Percentiles rank a stretch among this genome's conserved stretches.
These are phyloP conservation scores for Ceratocystis ficicola DNA, from an alignment of 2,329 filamentous ascomycete genomes.

Conservation along the genomic window DNA sequence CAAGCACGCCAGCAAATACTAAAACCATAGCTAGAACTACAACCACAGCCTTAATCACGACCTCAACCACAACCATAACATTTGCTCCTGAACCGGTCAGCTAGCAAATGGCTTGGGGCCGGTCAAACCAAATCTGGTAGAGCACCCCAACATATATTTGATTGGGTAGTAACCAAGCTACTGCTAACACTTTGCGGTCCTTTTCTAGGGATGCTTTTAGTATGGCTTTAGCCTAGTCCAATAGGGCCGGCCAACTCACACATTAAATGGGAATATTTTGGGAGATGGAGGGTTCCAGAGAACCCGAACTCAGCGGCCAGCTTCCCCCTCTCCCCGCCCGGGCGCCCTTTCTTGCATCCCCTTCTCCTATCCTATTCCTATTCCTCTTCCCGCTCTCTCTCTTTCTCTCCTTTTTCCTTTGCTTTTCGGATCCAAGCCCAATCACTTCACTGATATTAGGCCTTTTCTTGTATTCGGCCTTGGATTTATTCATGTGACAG, in stretches of 20 bases:
- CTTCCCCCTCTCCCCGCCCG: neutral
- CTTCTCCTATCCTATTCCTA: too few species aligned
- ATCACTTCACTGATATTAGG: neutral
- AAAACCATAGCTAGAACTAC: too few species aligned
- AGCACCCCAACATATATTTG: neutral
- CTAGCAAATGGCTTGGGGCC: neutral
- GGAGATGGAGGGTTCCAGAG: neutral
- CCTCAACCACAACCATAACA: too few species aligned
- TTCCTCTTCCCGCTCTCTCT: neutral
- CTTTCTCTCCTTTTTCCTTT: neutral
- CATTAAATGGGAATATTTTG: neutral
- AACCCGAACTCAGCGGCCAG: neutral
- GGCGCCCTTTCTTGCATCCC: too few species aligned
- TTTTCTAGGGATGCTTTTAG: neutral
- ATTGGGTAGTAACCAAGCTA: neutral
- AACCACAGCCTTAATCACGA: too few species aligned
- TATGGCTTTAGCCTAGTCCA: neutral
- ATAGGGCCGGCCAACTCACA: neutral
- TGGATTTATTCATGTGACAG: constrained; percentile 8
- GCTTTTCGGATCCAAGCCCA: neutral
- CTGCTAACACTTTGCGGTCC: neutral
- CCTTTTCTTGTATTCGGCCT: neutral
- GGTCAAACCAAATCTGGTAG: neutral
- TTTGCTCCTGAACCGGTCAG: neutral
- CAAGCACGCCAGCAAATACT: neutral